phyloP scores from a whole-genome alignment of 2,329 filamentous ascomycete species.

The Arthrobotrys sinensis region DNA sequence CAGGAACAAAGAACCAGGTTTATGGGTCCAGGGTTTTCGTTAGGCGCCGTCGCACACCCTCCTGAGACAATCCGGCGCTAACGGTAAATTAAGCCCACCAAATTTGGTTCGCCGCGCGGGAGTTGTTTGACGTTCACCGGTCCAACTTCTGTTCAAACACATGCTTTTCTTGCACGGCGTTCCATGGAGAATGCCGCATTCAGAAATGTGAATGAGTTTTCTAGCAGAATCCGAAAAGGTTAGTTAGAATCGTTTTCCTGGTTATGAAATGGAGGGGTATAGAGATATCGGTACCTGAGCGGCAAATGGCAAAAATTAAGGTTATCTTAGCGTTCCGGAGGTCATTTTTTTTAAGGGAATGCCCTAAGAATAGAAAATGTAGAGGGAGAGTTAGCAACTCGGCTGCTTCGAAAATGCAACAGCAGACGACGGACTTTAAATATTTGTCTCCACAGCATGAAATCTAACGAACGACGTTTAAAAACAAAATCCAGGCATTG shows the following conservation, averaged over 20 bases:
- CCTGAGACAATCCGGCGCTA: constrained; percentile 60
- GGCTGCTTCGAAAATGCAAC: constrained; percentile 47
- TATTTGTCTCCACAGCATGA: constrained; percentile 18
- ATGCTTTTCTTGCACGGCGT: constrained; percentile 11
- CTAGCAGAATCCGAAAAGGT: not conserved
- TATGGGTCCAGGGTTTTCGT: constrained; percentile 48
- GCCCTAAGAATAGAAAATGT: constrained; percentile 48
- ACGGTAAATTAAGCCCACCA: constrained; percentile 49
- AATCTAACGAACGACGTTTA: not conserved
- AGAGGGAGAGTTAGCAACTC: constrained; percentile 39
- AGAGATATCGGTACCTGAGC: constrained; percentile 44
- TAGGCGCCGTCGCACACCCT: constrained; percentile 61
- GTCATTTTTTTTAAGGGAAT: constrained; percentile 19
- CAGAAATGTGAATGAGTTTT: constrained; percentile 7
- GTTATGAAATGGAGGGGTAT: constrained; percentile 4
- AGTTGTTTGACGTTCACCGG: constrained; percentile 59
- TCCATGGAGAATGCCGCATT: constrained; percentile 8
- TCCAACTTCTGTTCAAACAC: constrained; percentile 55
- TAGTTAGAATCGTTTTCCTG: constrained; percentile 24
- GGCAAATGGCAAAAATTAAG: constrained; percentile 39
- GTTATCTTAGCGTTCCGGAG: constrained; percentile 42
- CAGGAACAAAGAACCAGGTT: constrained; percentile 41
- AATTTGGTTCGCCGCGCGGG: constrained; percentile 55
- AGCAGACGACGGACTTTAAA: constrained; percentile 31
- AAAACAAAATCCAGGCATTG: constrained; percentile 21